Percentiles rank a stretch among this genome's conserved stretches.
phyloP scores from a whole-genome alignment of 306 rosid species.

The Vigna trinervia region DNA sequence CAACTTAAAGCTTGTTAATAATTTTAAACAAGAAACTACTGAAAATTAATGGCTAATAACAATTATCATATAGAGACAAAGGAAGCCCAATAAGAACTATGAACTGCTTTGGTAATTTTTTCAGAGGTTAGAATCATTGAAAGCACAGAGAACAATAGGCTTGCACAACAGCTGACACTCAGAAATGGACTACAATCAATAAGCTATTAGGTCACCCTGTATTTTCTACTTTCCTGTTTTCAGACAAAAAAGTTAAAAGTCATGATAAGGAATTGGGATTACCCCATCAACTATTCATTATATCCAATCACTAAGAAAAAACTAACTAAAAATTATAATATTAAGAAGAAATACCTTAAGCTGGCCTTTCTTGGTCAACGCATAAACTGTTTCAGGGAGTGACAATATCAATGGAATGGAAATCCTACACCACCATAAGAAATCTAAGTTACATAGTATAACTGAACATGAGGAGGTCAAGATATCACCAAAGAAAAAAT shows the following conservation, averaged over 20 bases:
- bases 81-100: constrained; percentile 2
- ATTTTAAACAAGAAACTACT: not conserved
- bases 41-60: not conserved
- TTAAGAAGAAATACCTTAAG: constrained; percentile 71
- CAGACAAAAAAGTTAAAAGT: constrained; percentile 18
- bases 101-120: not conserved
- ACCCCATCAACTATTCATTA: constrained; percentile 18
- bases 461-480: constrained; percentile 8
- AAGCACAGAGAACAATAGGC: not conserved
- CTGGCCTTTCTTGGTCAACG: constrained; percentile 73
- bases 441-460: constrained; percentile 23
- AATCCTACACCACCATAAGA: constrained; percentile 61
- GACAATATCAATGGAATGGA: constrained; percentile 85
- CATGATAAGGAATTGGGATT: constrained; percentile 12
- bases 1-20: not conserved
- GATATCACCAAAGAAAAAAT: constrained; percentile 13
- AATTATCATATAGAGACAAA: not conserved
- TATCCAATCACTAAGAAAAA: not conserved
- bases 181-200: constrained; percentile 12
- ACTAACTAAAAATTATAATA: not conserved
- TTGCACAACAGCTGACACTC: not conserved
- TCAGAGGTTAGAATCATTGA: constrained; percentile 9
- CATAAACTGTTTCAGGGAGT: constrained; percentile 84
- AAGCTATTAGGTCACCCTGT: constrained; percentile 2
- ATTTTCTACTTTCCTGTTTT: constrained; percentile 9